Conservation (phyloP, 345 rosid genomes). For the Brassica rapa region DNA sequence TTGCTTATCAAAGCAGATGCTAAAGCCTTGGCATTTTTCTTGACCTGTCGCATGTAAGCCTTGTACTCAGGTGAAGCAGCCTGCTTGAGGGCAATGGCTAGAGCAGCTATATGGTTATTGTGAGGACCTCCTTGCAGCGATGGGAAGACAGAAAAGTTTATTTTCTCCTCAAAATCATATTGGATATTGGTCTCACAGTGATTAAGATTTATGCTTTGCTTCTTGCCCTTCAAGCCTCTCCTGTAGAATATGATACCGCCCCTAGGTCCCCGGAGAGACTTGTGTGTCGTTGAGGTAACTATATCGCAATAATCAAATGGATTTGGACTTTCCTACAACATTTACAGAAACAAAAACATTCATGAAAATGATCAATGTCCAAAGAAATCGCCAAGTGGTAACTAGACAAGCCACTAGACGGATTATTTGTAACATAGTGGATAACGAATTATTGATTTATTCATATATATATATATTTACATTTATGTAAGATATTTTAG, state of each 20-base stretch:
- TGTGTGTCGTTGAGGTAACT: constrained; percentile 93
- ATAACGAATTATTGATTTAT: no score
- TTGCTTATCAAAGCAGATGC: constrained; percentile 66
- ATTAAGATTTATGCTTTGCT: constrained; percentile 51
- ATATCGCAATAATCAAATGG: constrained; percentile 89
- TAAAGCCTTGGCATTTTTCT: constrained; percentile 80
- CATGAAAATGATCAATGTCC: constrained; percentile 1
- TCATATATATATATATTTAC: no score
- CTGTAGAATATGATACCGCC: constrained; percentile 88
- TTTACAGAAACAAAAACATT: constrained; percentile 20
- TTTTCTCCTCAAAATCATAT: constrained; percentile 85
- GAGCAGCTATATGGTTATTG: constrained; percentile 97
- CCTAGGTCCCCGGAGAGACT: constrained; percentile 91
- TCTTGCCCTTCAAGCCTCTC: constrained; percentile 72
- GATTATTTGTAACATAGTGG: no score
- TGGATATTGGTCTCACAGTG: constrained; percentile 59
- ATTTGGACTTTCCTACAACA: constrained; percentile 61
- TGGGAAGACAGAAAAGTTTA: constrained; percentile 88
- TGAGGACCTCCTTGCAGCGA: constrained; percentile 94
- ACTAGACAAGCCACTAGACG: no score
- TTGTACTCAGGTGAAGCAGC: constrained; percentile 77
- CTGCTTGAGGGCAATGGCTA: constrained; percentile 92
- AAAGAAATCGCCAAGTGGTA: neutral
- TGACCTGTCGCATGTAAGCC: constrained; percentile 84
- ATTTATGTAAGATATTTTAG: no score